Base-by-base conservation (phyloP, 257 asterid genomes). In the Solanum pennellii region DNA sequence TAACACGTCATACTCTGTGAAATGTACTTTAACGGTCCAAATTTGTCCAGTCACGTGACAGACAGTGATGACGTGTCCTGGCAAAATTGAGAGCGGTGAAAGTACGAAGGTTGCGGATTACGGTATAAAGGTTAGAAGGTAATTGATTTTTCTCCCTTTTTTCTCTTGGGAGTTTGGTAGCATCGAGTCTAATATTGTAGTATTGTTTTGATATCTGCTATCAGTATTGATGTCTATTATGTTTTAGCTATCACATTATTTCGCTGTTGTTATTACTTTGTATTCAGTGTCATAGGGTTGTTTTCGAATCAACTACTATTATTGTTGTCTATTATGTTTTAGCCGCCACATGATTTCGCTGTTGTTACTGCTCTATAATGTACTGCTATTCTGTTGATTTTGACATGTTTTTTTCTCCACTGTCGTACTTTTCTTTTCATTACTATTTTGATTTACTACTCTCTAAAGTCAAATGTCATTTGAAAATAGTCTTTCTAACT, bases 31-130 rank as follows among this genome's bases (percentile, higher is more conserved):
- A 9, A 85, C 86, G 88, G 86, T 66, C 83, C 88, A 77, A 14
- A 47, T 76, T 88, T 20, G n/a, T 88, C 66, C 14, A 33, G 62
- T 85, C 90, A 88, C 86, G 88, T 88, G 86, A 74, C 23, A 72
- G 0, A 37, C n/a, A 52, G 8, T 10, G 42, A 25, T 29, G 29
- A 42, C 27, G 82, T 66, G 87, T 65, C 33, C 12, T 20, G 87
- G 77, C 87, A 12, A 83, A 45, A 65, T 29, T 31, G 77, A 71
- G 42, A 71, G 12, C 21, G 66, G 12, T 59, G 66, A 8, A 25
- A 3, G 68, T 10, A 9, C 9, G 29, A 60, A 60, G 13, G 27
- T 60, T 21, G 29, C 3, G 13, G 6, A 60, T 60, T 21, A 60
- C 6, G 3, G 3, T 21, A 60, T 59, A 21, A 21, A 60, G 29